Evolutionary conservation across 139 green algal species (phyloP), one percentile per base, ranked within the genome.

Genomic region (Nannochloris sp.): DNA sequence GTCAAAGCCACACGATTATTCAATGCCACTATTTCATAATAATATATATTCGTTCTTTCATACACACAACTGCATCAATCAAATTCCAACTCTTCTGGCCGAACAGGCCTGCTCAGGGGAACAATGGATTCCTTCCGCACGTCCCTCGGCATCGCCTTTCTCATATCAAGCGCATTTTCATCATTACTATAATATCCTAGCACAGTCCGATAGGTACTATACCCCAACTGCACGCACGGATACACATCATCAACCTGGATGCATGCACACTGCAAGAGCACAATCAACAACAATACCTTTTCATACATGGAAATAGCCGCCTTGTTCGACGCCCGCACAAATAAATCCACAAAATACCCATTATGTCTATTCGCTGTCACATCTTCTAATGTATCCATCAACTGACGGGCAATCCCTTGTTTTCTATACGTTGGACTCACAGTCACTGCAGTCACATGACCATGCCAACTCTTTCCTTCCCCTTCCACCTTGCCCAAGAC

Each of bases 261-360:
- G 24, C 24, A 27, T 27, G 0, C 0, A 27, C 24, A 19, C 15
- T 5, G n/a, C 74, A 60, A 61, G 4, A 18, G 3, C 27, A 43
- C 16, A 5, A 50, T 50, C 9, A 23, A 51, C 0, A 5, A 6
- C 14, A 15, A 18, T 53, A 53, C 46, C 16, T 19, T 25, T 9
- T 84, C 72, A 71, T 99, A 99, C 92, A 98, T 96, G 31, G 58
- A 57, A 53, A 99, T 97, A 9, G 94, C 94, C 6, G 86, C 75
- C 0, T 53, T 44, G 66, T 98, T 99, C 34, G 82, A 94, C 48
- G 80, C 81, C 4, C 93, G 83, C 23, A 99, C 93, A 79, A 98
- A 99, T 4, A 99, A 80, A 71, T 99, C 93, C 6, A 99, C 94
- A 75, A 98, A 99, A 76, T 93, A 97, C 4, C 67, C 86, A n/a